Evolutionary conservation across 2,329 filamentous ascomycete genomes (phyloP), one percentile per base, ranked within the genome.

Genomic region (Alternaria metachromatica): DNA sequence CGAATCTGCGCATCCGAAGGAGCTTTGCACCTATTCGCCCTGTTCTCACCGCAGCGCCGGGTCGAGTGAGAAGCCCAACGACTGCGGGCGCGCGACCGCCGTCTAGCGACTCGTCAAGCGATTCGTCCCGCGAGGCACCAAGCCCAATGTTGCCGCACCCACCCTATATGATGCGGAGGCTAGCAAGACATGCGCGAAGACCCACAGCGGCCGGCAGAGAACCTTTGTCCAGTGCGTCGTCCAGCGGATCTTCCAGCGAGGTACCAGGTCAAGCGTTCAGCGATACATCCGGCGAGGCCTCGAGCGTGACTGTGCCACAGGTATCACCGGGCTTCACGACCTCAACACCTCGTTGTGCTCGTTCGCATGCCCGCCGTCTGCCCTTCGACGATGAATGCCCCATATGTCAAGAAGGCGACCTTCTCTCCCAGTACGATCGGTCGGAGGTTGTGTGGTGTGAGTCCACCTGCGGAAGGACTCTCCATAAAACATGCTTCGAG

Each of bases 381-480:
- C 37, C 65, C 20, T 23, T 76, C 4, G 30, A 66, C 15, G 62
- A 65, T 18, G 58, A 67, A 4, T 74, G 72, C n/a, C 55, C 69
- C 6, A 74, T 74, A 15, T 76, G 71, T 56, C 63, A 68, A 30
- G 62, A 65, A 3, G 64, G 60, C 51, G 48, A 12, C 5, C 48
- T 18, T 9, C 54, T 69, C 2, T 61, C 63, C 6, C 33, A 65
- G 3, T 46, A 30, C 6, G 18, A 45, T 1, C 44, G 62, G 3
- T n/a, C 53, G 0, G 63, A 64, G 11, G 45, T 72, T 1, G 60
- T 67, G 10, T 74, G 72, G 70, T 73, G 70, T 54, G 64, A 64
- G 28, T 63, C 58, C 6, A 45, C 45, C 13, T 72, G 71, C 58
- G 70, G 70, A 1, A 58, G 56, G 1, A 62, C 56, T 1, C 43